Conservation (phyloP, 495 filamentous ascomycete species). For the Aspergillus sclerotiicarbonarius region DNA sequence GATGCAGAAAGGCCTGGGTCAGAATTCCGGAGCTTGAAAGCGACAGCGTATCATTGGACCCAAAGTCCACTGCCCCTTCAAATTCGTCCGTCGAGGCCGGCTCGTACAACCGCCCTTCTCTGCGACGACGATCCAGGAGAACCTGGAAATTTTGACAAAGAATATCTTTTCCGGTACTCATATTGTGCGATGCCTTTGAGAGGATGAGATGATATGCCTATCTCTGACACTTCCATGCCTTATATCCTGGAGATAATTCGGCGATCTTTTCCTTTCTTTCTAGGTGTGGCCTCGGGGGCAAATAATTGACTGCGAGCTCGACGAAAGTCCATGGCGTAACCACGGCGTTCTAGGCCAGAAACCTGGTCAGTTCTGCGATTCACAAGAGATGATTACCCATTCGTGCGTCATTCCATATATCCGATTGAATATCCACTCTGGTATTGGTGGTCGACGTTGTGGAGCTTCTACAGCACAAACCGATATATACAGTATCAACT, state of each 20-base stretch:
- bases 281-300: neutral
- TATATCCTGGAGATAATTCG: neutral
- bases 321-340: neutral
- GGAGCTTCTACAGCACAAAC: neutral
- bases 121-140: slow-evolving; percentile 5
- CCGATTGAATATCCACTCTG: neutral
- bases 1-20: slow-evolving; percentile 10
- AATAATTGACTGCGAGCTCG: neutral
- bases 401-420: neutral
- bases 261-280: neutral
- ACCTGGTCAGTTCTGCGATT: neutral
- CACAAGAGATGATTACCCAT: neutral
- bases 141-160: slow-evolving; percentile 2
- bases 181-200: neutral
- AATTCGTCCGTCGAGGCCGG: slow-evolving; percentile 1
- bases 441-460: neutral
- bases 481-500: neutral
- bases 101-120: slow-evolving; percentile 5
- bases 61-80: slow-evolving; percentile 17
- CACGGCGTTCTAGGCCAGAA: neutral
- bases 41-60: slow-evolving; percentile 22
- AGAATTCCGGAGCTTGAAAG: slow-evolving; percentile 16
- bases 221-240: neutral
- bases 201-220: no score
- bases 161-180: slow-evolving; percentile 5